Evolutionary conservation across 352 stramenopile genomes (phyloP), one percentile per base, ranked within the genome.

Genomic region (Saprolegnia diclina): DNA sequence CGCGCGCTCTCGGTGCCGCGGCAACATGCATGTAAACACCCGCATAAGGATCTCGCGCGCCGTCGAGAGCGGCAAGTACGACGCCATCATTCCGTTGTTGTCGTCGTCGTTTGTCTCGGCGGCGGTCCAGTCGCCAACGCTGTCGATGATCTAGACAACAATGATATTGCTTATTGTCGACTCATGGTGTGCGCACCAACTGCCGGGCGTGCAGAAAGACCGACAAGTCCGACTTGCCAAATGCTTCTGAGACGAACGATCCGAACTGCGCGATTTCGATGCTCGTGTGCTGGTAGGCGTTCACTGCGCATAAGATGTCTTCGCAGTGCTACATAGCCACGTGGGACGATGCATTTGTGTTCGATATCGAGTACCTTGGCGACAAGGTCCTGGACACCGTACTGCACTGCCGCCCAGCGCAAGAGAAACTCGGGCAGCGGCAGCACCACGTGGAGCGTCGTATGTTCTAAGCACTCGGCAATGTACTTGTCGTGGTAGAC

Each of bases 401-500:
- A 69, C 22, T 69, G 45, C 19, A 69, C 29, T 6, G 32, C 26
- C 37, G 53, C 7, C 63, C 63, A 69, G 3, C 61, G 63, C 16
- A 69, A 7, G n/a, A 69, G 22, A 46, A 40, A 69, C 38, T 69
- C 63, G n/a, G 63, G 63, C 11, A 69, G 21, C 37, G 63, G 42
- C 35, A 69, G 37, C 13, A 61, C 45, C 13, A 61, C 63, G 21
- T 61, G 44, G 7, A 69, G 61, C 2, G 63, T 18, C 42, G 63
- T 52, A 18, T 63, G 46, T 48, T 69, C 63, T 5, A 57, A 38
- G 14, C 29, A 62, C 42, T 69, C 63, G 48, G 63, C 63, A 13
- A 69, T 62, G 48, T 38, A 69, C 42, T 69, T 69, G 53, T 69
- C 63, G 37, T 69, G 63, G 53, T 62, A 69, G 19, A 69, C 32